Percentiles rank a stretch among this genome's conserved stretches.
phyloP scores from a whole-genome alignment of 257 asterid genomes.

The Solanum peruvianum region DNA sequence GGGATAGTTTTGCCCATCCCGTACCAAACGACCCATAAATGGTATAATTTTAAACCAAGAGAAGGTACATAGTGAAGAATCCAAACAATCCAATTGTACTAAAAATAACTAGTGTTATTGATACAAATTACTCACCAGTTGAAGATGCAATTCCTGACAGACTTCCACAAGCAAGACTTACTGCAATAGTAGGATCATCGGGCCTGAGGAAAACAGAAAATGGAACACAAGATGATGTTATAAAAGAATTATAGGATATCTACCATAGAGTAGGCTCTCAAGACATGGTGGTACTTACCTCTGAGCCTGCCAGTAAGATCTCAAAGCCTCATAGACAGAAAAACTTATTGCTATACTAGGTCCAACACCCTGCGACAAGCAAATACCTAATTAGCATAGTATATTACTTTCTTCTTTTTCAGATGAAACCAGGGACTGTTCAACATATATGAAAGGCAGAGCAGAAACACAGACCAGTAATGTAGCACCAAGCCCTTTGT shows the following conservation, averaged over 20 bases:
- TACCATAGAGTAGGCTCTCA: not conserved
- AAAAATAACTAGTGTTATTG: not conserved
- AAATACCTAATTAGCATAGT: not conserved
- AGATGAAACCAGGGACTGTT: not conserved
- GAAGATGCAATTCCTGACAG: slow-evolving; percentile 92
- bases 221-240: not conserved
- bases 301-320: slow-evolving; percentile 44
- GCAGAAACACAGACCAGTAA: slow-evolving; percentile 43
- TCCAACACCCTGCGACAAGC: slow-evolving; percentile 74
- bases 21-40: not conserved
- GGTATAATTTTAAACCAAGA: not conserved
- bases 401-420: not conserved
- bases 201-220: slow-evolving; percentile 36
- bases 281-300: slow-evolving; percentile 28
- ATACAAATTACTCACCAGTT: slow-evolving; percentile 41
- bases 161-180: slow-evolving; percentile 94
- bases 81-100: not conserved
- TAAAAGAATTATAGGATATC: not conserved
- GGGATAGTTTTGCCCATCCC: not conserved
- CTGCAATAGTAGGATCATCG: slow-evolving; percentile 46
- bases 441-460: not conserved
- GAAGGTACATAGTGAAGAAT: not conserved
- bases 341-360: slow-evolving; percentile 94
- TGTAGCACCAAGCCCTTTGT: slow-evolving; percentile 94
- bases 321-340: slow-evolving; percentile 71